Base-by-base conservation (phyloP, 2,329 filamentous ascomycete genomes). In the Exophiala oligosperma region DNA sequence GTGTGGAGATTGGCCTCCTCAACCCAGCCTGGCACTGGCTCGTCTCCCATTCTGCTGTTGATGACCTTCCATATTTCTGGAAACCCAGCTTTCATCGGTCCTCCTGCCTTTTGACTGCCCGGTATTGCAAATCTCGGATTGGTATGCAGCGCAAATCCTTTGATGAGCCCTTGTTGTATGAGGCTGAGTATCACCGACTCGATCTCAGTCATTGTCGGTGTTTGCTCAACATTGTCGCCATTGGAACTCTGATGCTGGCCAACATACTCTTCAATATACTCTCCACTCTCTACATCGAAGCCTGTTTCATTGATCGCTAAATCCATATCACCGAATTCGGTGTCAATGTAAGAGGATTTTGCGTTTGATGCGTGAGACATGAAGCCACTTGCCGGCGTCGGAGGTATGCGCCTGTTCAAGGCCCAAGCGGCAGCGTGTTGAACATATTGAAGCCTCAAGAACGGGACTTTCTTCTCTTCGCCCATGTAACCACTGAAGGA, bases 101-200 rank as follows among this genome's bases (percentile, higher is more conserved):
- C 82, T 3, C 82, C 83, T 63, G 82, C 83, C 59, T 81, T 81
- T 83, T 35, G 82, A 79, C 47, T 77, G 79, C 92, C 92, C 52
- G 89, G 85, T 44, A 97, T 90, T 11, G 91, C 92, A 68, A 97
- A 92, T 49, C 89, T 86, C 44, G 83, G 82, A 68, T 87, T 85
- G 26, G 83, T 83, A 68, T 95, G 91, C 14, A 89, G 90, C 28
- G 97, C 82, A 69, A 92, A 97, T 1, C 92, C 93, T 65, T 88
- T 86, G 70, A 97, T 79, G 24, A 96, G 77, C 0, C 89, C 90
- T 72, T 96, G 90, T 50, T 89, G 85, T 21, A 95, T 83, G 11
- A 97, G 81, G 9, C 87, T 87, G 0, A 89, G 84, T 11, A 95
- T 81, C 49, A 90, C 85, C 46, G 85, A 85, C 73, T 96, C 91